Evolutionary conservation across 768 basidiomycete species (phyloP), one percentile per base, ranked within the genome.

Genomic region (Holtermanniella nyarrowii): DNA sequence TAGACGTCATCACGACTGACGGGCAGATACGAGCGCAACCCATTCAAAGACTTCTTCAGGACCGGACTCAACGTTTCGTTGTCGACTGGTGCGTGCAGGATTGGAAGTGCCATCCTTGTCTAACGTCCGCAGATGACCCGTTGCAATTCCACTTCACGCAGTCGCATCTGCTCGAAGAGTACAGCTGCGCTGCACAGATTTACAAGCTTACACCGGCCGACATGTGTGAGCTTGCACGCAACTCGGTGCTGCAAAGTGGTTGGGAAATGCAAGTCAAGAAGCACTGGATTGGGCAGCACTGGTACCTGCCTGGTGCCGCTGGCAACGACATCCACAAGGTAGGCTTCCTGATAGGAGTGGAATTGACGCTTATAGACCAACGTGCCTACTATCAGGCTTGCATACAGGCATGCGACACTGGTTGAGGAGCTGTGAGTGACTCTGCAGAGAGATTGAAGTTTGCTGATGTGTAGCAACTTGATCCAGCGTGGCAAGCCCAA

Each of bases 181-280:
- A 97, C 68, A 91, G 88, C 44, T 93, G 97, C 10, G 95, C 95
- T 0, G 91, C 95, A 1, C 62, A 95, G 84, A 97, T 99, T 53
- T 95, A 96, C 74, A 97, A 96, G 73, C 74, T 97, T 47, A 87
- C 93, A 0, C 93, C 75, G 0, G 74, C 75, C 25, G 75, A 76
- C 55, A 76, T 99, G 52, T 95, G 91, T 12, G 95, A 99, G 72
- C 79, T 99, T 11, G 95, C 95, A n/a, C 82, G 95, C 41, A 99
- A 99, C 74, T 93, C 89, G 0, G 95, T 97, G 26, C 77, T 85
- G 43, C 95, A 97, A 69, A 89, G 87, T 62, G 95, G 95, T 1
- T 97, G 96, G 68, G 95, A 99, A 73, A 97, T 96, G 90, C 85
- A 93, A 69, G 70, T 96, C 63, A 97, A 97, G 74, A 83, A 87